A percentile compares a stretch with the other conserved stretches of the same genome.
These are phyloP conservation scores for Antarctomyces pellizariae DNA, from an alignment of 495 filamentous ascomycete species.

Conservation along the genomic window DNA sequence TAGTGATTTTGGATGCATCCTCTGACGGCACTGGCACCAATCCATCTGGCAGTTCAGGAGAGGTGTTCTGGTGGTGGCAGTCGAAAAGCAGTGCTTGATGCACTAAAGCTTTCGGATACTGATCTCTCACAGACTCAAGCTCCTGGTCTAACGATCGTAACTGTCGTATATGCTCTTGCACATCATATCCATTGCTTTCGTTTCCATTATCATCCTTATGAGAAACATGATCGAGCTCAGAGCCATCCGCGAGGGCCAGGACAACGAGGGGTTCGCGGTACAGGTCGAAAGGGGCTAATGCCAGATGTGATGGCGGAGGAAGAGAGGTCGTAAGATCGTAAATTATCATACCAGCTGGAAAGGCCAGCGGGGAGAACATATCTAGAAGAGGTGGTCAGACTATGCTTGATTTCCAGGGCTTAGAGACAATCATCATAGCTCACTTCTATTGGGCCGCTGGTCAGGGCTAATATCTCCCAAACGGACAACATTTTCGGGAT, in stretches of 20 bases:
- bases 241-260: constrained; percentile 55
- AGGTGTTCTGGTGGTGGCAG: constrained; percentile 23
- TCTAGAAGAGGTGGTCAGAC: constrained; percentile 23
- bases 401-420: neutral
- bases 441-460: constrained; percentile 71
- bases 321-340: constrained; percentile 71
- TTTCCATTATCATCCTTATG: constrained; percentile 18
- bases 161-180: constrained; percentile 22
- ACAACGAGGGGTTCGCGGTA: constrained; percentile 61
- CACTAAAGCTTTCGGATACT: constrained; percentile 49
- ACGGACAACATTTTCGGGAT: constrained; percentile 59
- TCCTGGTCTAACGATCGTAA: constrained; percentile 34
- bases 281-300: constrained; percentile 64
- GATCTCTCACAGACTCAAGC: constrained; percentile 42
- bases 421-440: constrained; percentile 9
- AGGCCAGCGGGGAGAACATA: constrained; percentile 87
- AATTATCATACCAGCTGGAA: constrained; percentile 69
- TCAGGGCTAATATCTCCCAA: constrained; percentile 84
- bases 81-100: constrained; percentile 67
- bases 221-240: constrained; percentile 25
- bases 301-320: constrained; percentile 51
- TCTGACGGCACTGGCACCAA: constrained; percentile 51
- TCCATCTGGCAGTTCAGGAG: constrained; percentile 28
- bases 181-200: constrained; percentile 20
- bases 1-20: constrained; percentile 53